Evolutionary conservation across 2,329 filamentous ascomycete species (phyloP).

Genomic region (Fusarium sp.): DNA sequence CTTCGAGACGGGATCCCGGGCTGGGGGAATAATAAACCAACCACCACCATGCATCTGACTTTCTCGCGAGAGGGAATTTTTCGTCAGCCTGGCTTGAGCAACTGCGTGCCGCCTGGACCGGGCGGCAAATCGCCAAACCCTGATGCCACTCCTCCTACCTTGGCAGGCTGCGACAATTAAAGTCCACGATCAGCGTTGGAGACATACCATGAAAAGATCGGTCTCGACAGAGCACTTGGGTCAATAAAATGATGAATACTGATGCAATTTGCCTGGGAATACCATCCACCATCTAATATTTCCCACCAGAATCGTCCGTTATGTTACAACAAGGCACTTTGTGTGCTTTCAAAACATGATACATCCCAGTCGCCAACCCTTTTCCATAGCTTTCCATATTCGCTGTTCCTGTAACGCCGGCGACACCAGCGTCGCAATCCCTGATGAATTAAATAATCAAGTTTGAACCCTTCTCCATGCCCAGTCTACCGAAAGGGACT

Average conservation of each 20-base stretch:
- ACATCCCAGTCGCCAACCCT: constrained; percentile 21
- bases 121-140: constrained; percentile 17
- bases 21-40: neutral
- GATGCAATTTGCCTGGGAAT: constrained; percentile 15
- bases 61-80: constrained; percentile 21
- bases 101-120: constrained; percentile 8
- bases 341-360: constrained; percentile 19
- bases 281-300: constrained; percentile 25
- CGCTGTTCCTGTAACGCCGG: constrained; percentile 45
- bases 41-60: constrained; percentile 23
- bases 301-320: constrained; percentile 14
- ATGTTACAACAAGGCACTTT: constrained; percentile 26
- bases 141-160: constrained; percentile 28
- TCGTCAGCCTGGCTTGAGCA: constrained; percentile 16
- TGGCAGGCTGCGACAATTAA: constrained; percentile 27
- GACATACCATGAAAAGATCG: neutral
- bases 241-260: neutral
- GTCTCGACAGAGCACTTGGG: neutral
- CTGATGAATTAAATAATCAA: constrained; percentile 9
- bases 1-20: neutral
- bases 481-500: constrained; percentile 27
- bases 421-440: constrained; percentile 43
- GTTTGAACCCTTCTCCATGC: constrained; percentile 23
- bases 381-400: constrained; percentile 33
- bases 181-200: neutral